Evolutionary conservation across 108 stramenopile genomes (phyloP).

Genomic region (Pseudonitzschia multiseries): DNA sequence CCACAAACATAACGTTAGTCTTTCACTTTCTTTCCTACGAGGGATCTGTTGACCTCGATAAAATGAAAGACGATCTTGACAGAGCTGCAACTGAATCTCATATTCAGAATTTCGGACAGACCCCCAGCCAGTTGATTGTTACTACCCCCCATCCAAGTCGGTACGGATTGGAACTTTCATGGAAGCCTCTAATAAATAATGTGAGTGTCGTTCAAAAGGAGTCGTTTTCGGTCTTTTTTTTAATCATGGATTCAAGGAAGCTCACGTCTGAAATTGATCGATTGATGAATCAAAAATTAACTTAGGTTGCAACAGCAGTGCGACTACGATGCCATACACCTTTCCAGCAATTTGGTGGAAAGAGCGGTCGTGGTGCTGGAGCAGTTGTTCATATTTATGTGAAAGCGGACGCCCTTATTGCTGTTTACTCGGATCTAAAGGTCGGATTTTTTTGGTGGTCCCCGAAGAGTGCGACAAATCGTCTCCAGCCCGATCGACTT

Average conservation of each 20-base stretch:
- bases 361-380: slow-evolving; percentile 42
- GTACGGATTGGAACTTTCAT: slow-evolving; percentile 43
- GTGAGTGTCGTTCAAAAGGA: slow-evolving; percentile 24
- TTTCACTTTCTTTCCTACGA: slow-evolving; percentile 98
- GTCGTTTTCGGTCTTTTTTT: background rate
- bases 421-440: slow-evolving; percentile 68
- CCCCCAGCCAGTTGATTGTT: slow-evolving; percentile 85
- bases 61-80: slow-evolving; percentile 86
- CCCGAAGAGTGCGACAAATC: slow-evolving; percentile 32
- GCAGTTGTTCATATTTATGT: slow-evolving; percentile 64
- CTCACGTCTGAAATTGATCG: background rate
- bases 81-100: slow-evolving; percentile 88
- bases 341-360: slow-evolving; percentile 59
- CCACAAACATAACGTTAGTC: slow-evolving; percentile 30
- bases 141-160: slow-evolving; percentile 71
- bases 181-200: slow-evolving; percentile 55
- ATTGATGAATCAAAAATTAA: background rate
- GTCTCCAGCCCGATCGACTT: slow-evolving; percentile 58
- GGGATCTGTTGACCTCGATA: slow-evolving; percentile 94
- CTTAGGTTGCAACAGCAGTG: slow-evolving; percentile 37
- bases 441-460: slow-evolving; percentile 71
- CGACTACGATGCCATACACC: slow-evolving; percentile 69
- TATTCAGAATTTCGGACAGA: slow-evolving; percentile 97
- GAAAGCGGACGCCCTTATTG: slow-evolving; percentile 53
- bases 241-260: too few species aligned